phyloP scores from a whole-genome alignment of 2,329 filamentous ascomycete species.

The Colletotrichum sp. region DNA sequence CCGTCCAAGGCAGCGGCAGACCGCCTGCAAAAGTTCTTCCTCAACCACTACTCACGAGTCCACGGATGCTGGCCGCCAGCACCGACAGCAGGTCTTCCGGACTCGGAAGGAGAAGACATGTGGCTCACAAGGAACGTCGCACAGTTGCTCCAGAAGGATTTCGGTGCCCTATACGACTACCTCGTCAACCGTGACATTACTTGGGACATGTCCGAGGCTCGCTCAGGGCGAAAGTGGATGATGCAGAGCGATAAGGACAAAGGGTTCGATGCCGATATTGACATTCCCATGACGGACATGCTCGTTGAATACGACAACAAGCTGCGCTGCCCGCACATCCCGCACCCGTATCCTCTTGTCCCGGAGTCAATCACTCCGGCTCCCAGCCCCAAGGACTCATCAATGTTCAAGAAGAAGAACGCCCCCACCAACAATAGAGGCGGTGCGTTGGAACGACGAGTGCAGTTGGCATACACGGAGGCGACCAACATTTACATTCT shows the following conservation, averaged over 20 bases:
- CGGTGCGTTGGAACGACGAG: conserved; percentile 49
- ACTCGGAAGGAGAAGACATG: conserved; percentile 44
- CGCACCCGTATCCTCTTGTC: conserved; percentile 70
- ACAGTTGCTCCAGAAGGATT: conserved; percentile 66
- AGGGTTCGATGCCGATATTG: conserved; percentile 56
- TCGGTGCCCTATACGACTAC: conserved; percentile 73
- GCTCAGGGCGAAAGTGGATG: conserved; percentile 68
- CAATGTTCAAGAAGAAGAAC: conserved; percentile 38
- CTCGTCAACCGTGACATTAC: conserved; percentile 70
- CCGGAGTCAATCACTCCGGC: conserved; percentile 54
- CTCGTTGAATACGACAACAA: conserved; percentile 69
- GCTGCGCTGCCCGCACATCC: conserved; percentile 68
- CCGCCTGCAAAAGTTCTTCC: conserved; percentile 65
- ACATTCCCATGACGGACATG: conserved; percentile 70
- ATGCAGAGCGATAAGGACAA: conserved; percentile 56
- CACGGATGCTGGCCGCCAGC: conserved; percentile 66
- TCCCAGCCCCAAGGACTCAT: conserved; percentile 26
- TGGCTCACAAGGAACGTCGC: conserved; percentile 68
- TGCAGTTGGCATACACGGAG: conserved; percentile 63
- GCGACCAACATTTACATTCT: conserved; percentile 64
- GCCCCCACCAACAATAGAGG: conserved; percentile 23
- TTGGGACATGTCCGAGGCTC: conserved; percentile 68
- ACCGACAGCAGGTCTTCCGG: conserved; percentile 6
- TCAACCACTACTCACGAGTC: conserved; percentile 58
- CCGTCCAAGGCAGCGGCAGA: conserved; percentile 61